phyloP scores from a whole-genome alignment of 306 rosid species.

The Cucumis melo region DNA sequence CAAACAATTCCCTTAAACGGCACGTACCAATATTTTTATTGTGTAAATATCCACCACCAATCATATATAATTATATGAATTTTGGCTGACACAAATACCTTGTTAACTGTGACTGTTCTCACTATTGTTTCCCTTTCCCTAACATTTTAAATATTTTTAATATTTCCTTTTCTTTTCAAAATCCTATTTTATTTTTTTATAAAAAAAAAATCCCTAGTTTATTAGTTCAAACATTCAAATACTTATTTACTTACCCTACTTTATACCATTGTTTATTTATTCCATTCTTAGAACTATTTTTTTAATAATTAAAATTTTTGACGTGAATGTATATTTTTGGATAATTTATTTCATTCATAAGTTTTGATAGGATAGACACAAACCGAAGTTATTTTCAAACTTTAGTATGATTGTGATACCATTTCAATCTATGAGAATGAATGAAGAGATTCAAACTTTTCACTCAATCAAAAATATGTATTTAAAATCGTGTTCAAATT shows the following conservation, averaged over 20 bases:
- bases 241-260: not conserved
- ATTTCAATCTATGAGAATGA: too few relatives aligned
- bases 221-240: not conserved
- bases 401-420: too few relatives aligned
- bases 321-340: too few relatives aligned
- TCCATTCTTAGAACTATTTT: too few relatives aligned
- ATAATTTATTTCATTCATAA: too few relatives aligned
- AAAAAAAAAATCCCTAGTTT: not conserved
- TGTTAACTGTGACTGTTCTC: not conserved
- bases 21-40: not conserved
- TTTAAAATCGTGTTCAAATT: too few relatives aligned
- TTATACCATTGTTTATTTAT: too few relatives aligned
- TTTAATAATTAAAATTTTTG: too few relatives aligned
- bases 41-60: not conserved
- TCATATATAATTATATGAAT: not conserved
- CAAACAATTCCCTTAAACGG: constrained; percentile 5
- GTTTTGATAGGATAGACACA: too few relatives aligned
- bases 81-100: not conserved
- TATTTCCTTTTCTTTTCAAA: not conserved
- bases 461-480: too few relatives aligned
- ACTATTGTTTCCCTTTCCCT: not conserved
- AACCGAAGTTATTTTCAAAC: too few relatives aligned
- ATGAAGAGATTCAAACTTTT: too few relatives aligned
- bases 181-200: not conserved
- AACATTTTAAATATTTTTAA: not conserved